Evolutionary conservation across 768 basidiomycete genomes (phyloP).

Genomic region (Strobilomyces confusus): DNA sequence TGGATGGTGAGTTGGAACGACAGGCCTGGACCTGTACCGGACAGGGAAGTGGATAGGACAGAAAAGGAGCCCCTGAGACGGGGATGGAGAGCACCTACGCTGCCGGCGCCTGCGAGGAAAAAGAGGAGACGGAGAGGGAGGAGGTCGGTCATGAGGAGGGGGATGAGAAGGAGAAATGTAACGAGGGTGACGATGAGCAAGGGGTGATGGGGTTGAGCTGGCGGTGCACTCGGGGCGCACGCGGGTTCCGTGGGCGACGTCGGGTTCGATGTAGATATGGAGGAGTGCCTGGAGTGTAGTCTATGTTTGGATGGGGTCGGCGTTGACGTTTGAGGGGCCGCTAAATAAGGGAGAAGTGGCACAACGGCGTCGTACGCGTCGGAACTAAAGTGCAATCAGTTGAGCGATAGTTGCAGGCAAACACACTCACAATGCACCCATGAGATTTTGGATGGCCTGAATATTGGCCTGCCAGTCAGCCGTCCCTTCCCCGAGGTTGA

Average conservation of each 20-base stretch:
- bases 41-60: background rate
- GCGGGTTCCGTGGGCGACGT: conserved; percentile 15
- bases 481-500: conserved; percentile 53
- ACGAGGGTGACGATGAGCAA: conserved; percentile 37
- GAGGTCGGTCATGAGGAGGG: conserved; percentile 35
- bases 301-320: conserved; percentile 49
- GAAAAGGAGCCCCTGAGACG: conserved; percentile 1
- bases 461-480: conserved; percentile 84
- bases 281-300: conserved; percentile 37
- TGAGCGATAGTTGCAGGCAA: no score
- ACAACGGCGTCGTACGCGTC: conserved; percentile 54
- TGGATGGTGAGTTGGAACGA: conserved; percentile 12
- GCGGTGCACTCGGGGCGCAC: background rate
- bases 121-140: conserved; percentile 48
- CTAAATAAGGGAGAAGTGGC: conserved; percentile 42
- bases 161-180: conserved; percentile 38
- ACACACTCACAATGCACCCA: conserved; percentile 70
- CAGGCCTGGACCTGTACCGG: conserved; percentile 15
- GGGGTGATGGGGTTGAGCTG: conserved; percentile 29
- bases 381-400: conserved; percentile 39
- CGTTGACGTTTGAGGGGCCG: conserved; percentile 43
- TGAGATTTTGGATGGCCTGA: conserved; percentile 87
- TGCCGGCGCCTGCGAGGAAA: conserved; percentile 30
- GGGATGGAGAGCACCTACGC: conserved; percentile 15
- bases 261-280: background rate